Percentiles rank a stretch among this genome's conserved stretches.
Conservation (phyloP, 228 moss, liverwort and hornwort genomes). For the Sphagnum fallax region DNA sequence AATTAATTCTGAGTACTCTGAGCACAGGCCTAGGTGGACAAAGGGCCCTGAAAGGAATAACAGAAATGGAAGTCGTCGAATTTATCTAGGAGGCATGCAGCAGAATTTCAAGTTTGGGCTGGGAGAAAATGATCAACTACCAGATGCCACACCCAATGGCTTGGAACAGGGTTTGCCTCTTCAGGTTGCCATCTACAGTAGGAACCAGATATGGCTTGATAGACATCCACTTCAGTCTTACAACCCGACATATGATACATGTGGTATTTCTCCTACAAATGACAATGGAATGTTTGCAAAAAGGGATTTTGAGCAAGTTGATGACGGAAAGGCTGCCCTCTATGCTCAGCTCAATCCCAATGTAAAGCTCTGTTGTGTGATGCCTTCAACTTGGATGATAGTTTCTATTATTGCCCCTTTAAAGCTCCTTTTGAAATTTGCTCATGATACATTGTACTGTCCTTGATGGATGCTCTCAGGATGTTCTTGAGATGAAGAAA, state of each 20-base stretch:
- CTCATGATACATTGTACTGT: no score
- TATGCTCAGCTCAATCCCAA: slow-evolving; percentile 18
- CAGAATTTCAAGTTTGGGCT: slow-evolving; percentile 18
- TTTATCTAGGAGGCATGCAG: slow-evolving; percentile 14
- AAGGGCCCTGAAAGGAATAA: slow-evolving; percentile 33
- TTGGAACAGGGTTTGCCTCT: slow-evolving; percentile 18
- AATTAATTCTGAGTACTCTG: slow-evolving; percentile 12
- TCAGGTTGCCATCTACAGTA: not conserved
- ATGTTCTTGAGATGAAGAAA: slow-evolving; percentile 94
- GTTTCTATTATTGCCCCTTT: no score
- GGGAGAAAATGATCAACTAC: slow-evolving; percentile 26
- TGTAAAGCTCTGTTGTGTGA: slow-evolving; percentile 10
- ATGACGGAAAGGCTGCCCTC: slow-evolving; percentile 22
- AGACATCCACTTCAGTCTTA: not conserved
- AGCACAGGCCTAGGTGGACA: slow-evolving; percentile 65
- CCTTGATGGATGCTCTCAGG: slow-evolving; percentile 27
- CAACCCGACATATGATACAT: slow-evolving; percentile 9
- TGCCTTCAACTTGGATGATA: no score
- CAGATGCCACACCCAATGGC: slow-evolving; percentile 37
- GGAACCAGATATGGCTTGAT: not conserved
- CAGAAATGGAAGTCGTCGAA: slow-evolving; percentile 24
- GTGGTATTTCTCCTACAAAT: slow-evolving; percentile 15
- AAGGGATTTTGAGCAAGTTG: slow-evolving; percentile 13
- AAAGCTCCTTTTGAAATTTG: no score
- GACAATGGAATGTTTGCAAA: slow-evolving; percentile 19